Evolutionary conservation across 176 grass and related monocot genomes (phyloP), one percentile per base, ranked within the genome.

Genomic region (Juncus effusus): DNA sequence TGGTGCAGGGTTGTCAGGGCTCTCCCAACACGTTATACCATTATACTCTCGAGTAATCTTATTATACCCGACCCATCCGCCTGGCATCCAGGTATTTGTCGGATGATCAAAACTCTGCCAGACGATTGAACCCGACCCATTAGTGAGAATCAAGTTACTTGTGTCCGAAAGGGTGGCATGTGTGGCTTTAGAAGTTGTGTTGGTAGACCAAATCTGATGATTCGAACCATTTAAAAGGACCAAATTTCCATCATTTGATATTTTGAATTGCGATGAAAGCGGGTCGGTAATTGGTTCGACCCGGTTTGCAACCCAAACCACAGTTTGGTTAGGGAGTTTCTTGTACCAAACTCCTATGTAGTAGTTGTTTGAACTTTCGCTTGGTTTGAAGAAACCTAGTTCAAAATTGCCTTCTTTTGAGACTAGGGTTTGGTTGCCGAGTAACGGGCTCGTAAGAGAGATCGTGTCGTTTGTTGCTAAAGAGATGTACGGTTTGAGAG

Each of bases 31-130:
- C 12, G 70, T 38, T 12, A 78, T 44, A 10, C 61, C 50, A 7
- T n/a, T 13, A 3, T 54, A 39, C 37, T 9, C 62, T 36, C 70
- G 56, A 7, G 81, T 78, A 3, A 52, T 5, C 39, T 74, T 74
- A 45, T 78, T 78, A 51, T 52, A 6, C 7, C 75, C 76, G 39
- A 84, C 8, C 70, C 68, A 78, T 39, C 35, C 51, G 1, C 63
- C 76, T 1, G 70, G 44, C 8, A 84, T 59, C 51, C 16, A 42
- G 2, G 76, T 75, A 53, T 84, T 44, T 6, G 70, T 75, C 15
- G 73, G 73, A 39, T 76, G 56, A 15, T 76, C 73, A 3, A 70
- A 60, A 57, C 79, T 76, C 51, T 84, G 81, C 76, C 81, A 84
- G 10, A 84, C 56, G n/a, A 16, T 44, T 16, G 45, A 19, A 9